Base-by-base conservation (phyloP, 768 basidiomycete species). In the Kwoniella botswanensis region DNA sequence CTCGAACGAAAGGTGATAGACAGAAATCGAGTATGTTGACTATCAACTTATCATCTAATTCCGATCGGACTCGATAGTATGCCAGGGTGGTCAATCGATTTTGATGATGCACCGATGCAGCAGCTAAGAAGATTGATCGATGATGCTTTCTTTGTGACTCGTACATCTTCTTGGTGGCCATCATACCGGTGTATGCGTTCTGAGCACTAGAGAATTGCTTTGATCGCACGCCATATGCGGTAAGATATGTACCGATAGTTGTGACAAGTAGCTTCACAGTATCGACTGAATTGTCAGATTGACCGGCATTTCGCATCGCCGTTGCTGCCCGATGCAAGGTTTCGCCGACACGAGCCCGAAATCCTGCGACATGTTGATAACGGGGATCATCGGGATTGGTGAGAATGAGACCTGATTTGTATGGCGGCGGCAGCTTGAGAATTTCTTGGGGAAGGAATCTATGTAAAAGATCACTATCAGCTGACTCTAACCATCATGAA, bases 281-380 rank as follows among this genome's bases (percentile, higher is more conserved):
- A 82, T 94, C 93, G 9, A 94, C 84, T 46, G 84, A 84, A 65
- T 83, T 84, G 50, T 85, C 84, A 12, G 82, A 79, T 52, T 82
- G 90, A 5, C 91, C 92, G 82, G 92, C 91, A 70, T 88, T 86
- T 44, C 87, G 87, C 73, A 93, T 82, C 18, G 88, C 87, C 6
- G 86, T 85, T 0, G 93, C 92, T 0, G 92, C 91, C 26, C 86
- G 82, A 74, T 92, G 91, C 35, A 96, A 84, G 73, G 93, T 88
- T 24, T 84, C 83, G 0, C 91, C 92, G 72, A 92, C 90, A 9
- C 90, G 87, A 22, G 84, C 82, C 62, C 88, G 88, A 69, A 93
- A 82, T 1, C 82, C 74, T 5, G 85, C 81, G 18, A 93, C 87
- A 72, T 89, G 90, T 70, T 87, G 85, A 78, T 90, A 89, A 43